phyloP scores from a whole-genome alignment of 1,284 basidiomycete genomes.

The Puccinia hordei region DNA sequence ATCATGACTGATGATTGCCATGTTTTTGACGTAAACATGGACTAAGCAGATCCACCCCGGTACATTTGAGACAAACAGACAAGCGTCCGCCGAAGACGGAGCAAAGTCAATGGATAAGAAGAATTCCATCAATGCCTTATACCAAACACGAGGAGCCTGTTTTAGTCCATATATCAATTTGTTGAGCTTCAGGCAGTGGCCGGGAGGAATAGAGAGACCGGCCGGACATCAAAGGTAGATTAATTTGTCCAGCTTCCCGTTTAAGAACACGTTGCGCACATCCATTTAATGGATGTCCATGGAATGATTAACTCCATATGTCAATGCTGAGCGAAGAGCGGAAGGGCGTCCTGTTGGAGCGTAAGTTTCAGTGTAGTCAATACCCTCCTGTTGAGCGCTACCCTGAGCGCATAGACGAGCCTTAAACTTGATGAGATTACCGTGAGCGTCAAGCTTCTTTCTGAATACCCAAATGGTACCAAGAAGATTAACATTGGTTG shows the following conservation, averaged over 20 bases:
- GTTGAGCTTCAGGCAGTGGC: background rate
- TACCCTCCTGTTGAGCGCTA: conserved; percentile 9
- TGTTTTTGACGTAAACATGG: conserved; percentile 7
- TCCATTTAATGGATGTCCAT: conserved; percentile 21
- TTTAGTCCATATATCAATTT: conserved; percentile 17
- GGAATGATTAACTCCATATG: background rate
- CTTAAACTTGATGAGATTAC: conserved; percentile 17
- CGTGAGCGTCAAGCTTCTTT: background rate
- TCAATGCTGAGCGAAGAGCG: background rate
- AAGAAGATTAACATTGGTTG: background rate
- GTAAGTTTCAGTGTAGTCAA: conserved; percentile 15
- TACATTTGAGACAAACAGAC: background rate
- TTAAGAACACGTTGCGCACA: background rate
- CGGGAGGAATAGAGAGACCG: background rate
- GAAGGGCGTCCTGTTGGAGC: background rate
- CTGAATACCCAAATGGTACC: background rate
- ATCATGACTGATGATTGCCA: conserved; percentile 19
- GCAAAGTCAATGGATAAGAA: background rate
- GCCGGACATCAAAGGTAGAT: background rate
- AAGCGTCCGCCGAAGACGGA: background rate
- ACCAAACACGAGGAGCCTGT: conserved; percentile 1
- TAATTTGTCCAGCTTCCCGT: background rate
- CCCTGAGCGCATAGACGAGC: conserved; percentile 10
- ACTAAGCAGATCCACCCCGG: background rate
- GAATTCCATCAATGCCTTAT: background rate